Conservation (phyloP, 345 rosid species). For the Microthlaspi erraticum region DNA sequence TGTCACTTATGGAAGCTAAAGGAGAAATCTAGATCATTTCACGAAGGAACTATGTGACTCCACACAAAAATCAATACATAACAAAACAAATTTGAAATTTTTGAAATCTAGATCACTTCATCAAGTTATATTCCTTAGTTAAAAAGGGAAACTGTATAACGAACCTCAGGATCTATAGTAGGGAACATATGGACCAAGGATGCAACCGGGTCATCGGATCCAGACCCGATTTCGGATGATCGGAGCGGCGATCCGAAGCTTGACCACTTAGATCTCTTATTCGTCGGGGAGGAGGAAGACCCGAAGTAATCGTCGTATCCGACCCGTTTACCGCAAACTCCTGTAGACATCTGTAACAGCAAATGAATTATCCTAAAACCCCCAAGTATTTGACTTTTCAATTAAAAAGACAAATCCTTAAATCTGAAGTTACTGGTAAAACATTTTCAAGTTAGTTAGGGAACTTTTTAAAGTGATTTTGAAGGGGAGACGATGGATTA, state of each 20-base stretch:
- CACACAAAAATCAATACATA: not conserved
- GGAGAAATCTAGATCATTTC: not conserved
- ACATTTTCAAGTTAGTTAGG: not conserved
- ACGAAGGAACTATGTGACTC: not conserved
- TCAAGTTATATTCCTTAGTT: no score
- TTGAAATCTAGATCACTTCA: no score
- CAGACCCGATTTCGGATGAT: conserved; percentile 47
- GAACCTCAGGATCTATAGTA: conserved; percentile 61
- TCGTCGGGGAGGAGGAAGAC: conserved; percentile 51
- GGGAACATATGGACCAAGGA: conserved; percentile 54
- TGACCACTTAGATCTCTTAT: conserved; percentile 57
- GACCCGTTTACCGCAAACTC: conserved; percentile 63
- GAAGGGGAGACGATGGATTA: not conserved
- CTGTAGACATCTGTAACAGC: conserved; percentile 50
- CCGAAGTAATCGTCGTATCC: conserved; percentile 56
- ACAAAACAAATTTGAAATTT: not conserved
- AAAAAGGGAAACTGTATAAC: conserved; percentile 15
- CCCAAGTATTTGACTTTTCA: conserved; percentile 31
- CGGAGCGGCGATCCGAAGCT: conserved; percentile 51
- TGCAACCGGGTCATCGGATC: conserved; percentile 51
- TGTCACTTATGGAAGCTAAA: no score
- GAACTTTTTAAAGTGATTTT: not conserved
- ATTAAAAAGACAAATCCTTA: not conserved
- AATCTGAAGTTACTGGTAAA: not conserved
- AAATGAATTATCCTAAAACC: conserved; percentile 38